phyloP scores from a whole-genome alignment of 2,329 filamentous ascomycete genomes.

The Gremmenia infestans region DNA sequence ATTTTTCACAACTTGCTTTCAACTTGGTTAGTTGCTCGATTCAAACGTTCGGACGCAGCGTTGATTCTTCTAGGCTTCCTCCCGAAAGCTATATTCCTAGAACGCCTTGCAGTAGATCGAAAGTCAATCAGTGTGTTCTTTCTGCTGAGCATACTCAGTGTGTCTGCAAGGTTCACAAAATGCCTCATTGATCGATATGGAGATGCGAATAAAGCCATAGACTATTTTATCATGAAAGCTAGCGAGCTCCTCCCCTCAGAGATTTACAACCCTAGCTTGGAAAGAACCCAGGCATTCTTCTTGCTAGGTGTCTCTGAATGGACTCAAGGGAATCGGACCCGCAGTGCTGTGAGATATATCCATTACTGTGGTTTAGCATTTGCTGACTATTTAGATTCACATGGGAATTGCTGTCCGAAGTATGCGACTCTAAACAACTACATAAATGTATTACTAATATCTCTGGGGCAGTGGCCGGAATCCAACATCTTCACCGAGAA shows the following conservation, averaged over 20 bases:
- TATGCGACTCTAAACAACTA: no score
- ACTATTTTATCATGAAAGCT: slow-evolving; percentile 49
- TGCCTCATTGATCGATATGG: slow-evolving; percentile 45
- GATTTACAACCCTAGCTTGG: slow-evolving; percentile 49
- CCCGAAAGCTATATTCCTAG: slow-evolving; percentile 46
- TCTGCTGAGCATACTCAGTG: slow-evolving; percentile 49
- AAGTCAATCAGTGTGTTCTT: slow-evolving; percentile 49
- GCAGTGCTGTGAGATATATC: slow-evolving; percentile 44
- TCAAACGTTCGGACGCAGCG: neutral
- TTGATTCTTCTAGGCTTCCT: slow-evolving; percentile 42
- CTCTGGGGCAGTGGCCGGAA: slow-evolving; percentile 25
- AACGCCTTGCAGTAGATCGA: slow-evolving; percentile 42
- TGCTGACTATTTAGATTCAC: slow-evolving; percentile 32
- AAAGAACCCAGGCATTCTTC: slow-evolving; percentile 55
- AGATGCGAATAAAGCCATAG: slow-evolving; percentile 45
- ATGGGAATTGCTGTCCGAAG: slow-evolving; percentile 35
- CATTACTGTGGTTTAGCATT: neutral
- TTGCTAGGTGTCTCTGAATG: slow-evolving; percentile 55
- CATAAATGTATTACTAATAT: no score
- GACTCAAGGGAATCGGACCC: slow-evolving; percentile 48
- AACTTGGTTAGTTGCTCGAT: slow-evolving; percentile 34
- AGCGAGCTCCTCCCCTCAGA: slow-evolving; percentile 43
- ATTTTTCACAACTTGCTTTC: slow-evolving; percentile 53
- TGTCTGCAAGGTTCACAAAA: slow-evolving; percentile 51
- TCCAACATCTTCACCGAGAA: slow-evolving; percentile 35